These are phyloP conservation scores for Podaxis mareebaensis DNA, from an alignment of 768 basidiomycete genomes.

Conservation along the genomic window DNA sequence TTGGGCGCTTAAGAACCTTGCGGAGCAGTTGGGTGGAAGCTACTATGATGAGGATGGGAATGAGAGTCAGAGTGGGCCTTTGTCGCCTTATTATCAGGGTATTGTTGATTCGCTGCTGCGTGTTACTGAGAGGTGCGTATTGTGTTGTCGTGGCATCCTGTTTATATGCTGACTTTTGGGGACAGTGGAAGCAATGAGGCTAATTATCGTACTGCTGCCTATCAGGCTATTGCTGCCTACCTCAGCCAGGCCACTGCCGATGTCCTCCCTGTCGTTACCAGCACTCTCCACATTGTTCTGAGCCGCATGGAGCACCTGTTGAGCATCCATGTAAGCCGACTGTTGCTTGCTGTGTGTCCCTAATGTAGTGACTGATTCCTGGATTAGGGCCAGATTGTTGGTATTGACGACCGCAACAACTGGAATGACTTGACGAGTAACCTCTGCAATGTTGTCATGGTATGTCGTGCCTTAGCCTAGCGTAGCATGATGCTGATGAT, in stretches of 20 bases:
- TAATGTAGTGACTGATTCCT: neutral
- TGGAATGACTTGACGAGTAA: conserved; percentile 99
- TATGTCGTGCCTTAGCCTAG: conserved; percentile 36
- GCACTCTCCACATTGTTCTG: conserved; percentile 80
- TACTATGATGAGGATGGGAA: conserved; percentile 68
- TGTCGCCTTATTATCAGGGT: conserved; percentile 89
- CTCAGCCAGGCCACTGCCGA: conserved; percentile 80
- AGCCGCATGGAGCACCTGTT: conserved; percentile 88
- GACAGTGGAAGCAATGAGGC: conserved; percentile 79
- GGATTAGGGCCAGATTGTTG: conserved; percentile 85
- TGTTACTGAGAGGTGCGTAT: conserved; percentile 81
- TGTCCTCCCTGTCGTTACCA: conserved; percentile 78
- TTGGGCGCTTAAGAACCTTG: conserved; percentile 95
- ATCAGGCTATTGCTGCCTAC: conserved; percentile 91
- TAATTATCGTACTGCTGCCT: conserved; percentile 93
- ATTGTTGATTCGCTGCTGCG: conserved; percentile 81
- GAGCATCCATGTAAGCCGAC: conserved; percentile 64
- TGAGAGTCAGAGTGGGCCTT: conserved; percentile 53
- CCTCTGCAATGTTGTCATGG: conserved; percentile 87
- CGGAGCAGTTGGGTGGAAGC: conserved; percentile 78
- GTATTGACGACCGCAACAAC: conserved; percentile 94
- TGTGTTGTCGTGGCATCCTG: neutral
- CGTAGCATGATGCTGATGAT: conserved; percentile 7
- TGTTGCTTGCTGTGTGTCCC: conserved; percentile 3
- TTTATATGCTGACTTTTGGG: conserved; percentile 17